Evolutionary conservation across 2,329 filamentous ascomycete genomes (phyloP).

Genomic region (Cercospora sp.): DNA sequence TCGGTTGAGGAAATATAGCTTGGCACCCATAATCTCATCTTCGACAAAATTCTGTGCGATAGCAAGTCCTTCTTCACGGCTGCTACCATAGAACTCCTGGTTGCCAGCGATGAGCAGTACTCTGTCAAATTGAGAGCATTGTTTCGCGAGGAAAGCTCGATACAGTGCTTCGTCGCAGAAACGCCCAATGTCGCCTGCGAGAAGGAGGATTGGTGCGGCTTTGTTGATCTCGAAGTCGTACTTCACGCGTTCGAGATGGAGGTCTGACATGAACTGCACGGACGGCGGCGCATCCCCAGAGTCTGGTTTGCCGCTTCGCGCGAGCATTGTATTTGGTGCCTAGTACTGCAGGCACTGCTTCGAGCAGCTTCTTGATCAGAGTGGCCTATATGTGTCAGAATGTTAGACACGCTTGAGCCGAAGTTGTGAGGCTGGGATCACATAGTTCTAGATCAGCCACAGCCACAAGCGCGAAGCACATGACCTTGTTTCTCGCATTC

Average conservation of each 20-base stretch:
- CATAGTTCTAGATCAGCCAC: not conserved
- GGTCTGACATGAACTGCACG: conserved; percentile 51
- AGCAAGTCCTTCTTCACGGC: conserved; percentile 42
- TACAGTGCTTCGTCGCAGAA: conserved; percentile 51
- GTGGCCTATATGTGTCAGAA: not conserved
- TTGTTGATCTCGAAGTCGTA: conserved; percentile 44
- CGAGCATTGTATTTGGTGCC: not conserved
- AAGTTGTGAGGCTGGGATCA: not conserved
- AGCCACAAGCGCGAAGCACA: not conserved
- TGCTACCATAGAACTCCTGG: conserved; percentile 55
- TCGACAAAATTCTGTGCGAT: conserved; percentile 42
- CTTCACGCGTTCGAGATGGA: conserved; percentile 50
- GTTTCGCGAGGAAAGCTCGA: conserved; percentile 46
- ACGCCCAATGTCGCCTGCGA: conserved; percentile 55
- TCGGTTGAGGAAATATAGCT: conserved; percentile 45
- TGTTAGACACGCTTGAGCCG: not conserved
- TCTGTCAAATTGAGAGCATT: conserved; percentile 45
- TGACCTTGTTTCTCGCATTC: not conserved
- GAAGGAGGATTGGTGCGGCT: conserved; percentile 45
- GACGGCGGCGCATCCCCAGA: not conserved
- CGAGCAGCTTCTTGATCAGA: not conserved
- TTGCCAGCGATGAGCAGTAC: conserved; percentile 56
- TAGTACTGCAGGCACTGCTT: not conserved
- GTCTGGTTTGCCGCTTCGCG: not conserved
- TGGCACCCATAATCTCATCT: conserved; percentile 43